These are phyloP conservation scores for Lagerstroemia speciosa DNA, from an alignment of 345 rosid species.

Conservation along the genomic window DNA sequence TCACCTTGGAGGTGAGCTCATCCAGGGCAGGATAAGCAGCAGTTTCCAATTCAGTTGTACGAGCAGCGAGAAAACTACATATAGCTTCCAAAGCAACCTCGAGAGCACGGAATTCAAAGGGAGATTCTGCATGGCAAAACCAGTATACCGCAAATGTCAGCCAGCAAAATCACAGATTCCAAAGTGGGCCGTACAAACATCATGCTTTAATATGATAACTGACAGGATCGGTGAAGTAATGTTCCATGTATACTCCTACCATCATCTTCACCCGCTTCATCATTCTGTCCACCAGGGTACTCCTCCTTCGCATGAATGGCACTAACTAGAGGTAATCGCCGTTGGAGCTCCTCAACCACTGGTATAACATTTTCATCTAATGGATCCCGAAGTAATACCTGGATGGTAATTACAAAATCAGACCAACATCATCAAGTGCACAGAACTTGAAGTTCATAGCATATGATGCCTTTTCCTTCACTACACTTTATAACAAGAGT, in stretches of 20 bases:
- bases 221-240: background rate
- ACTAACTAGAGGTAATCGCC: constrained; percentile 49
- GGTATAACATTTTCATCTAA: constrained; percentile 72
- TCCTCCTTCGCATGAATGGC: constrained; percentile 44
- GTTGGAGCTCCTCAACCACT: constrained; percentile 79
- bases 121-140: constrained; percentile 51
- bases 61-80: constrained; percentile 86
- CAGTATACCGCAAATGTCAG: constrained; percentile 11
- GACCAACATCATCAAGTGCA: background rate
- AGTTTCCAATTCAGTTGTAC: constrained; percentile 77
- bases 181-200: background rate
- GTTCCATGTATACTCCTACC: constrained; percentile 38
- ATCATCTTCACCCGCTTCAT: constrained; percentile 83
- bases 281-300: constrained; percentile 32
- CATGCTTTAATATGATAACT: background rate
- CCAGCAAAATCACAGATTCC: background rate
- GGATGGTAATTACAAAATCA: background rate
- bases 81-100: constrained; percentile 96
- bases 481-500: too few species aligned
- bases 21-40: constrained; percentile 97
- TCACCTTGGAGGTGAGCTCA: constrained; percentile 84
- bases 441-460: background rate
- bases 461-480: too few species aligned
- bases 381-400: constrained; percentile 92
- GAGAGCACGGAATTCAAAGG: constrained; percentile 76